Evolutionary conservation across 805 yeast genomes (phyloP).

Genomic region (Ogataea henricii): DNA sequence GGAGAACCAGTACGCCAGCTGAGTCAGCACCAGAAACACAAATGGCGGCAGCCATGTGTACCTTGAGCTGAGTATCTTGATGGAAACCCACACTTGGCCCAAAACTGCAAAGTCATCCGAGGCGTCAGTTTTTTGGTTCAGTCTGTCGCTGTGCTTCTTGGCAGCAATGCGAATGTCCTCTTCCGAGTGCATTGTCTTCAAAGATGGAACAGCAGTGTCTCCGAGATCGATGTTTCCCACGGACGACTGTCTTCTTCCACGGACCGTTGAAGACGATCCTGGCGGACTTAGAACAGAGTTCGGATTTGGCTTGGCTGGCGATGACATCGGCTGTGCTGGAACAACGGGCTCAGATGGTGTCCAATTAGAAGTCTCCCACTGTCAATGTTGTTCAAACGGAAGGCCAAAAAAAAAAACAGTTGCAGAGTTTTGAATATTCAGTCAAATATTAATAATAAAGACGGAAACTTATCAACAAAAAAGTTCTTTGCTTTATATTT

Average conservation of each 20-base stretch:
- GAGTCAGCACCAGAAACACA: slow-evolving; percentile 44
- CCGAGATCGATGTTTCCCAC: slow-evolving; percentile 78
- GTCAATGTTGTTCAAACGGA: too few species aligned
- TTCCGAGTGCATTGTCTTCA: slow-evolving; percentile 64
- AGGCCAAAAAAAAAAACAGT: not conserved
- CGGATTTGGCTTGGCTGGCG: not conserved
- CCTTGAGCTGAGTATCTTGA: slow-evolving; percentile 57
- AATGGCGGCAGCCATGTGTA: slow-evolving; percentile 77
- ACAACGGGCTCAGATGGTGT: not conserved
- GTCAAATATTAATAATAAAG: too few species aligned
- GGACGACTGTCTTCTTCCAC: slow-evolving; percentile 48
- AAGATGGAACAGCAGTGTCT: slow-evolving; percentile 65
- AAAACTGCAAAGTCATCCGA: slow-evolving; percentile 54
- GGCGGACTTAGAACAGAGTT: not conserved
- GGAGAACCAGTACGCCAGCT: slow-evolving; percentile 51
- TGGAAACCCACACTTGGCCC: slow-evolving; percentile 56
- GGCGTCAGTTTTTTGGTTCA: slow-evolving; percentile 26
- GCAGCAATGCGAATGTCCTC: slow-evolving; percentile 44
- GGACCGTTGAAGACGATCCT: slow-evolving; percentile 8
- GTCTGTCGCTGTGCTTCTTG: slow-evolving; percentile 33
- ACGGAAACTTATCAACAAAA: too few species aligned
- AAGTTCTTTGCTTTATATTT: too few species aligned
- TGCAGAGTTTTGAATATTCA: too few species aligned
- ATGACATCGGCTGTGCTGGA: not conserved
- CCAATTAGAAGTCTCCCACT: too few species aligned